Percentiles rank a stretch among this genome's conserved stretches.
Conservation (phyloP, 306 rosid species). For the Mucuna pruriens region DNA sequence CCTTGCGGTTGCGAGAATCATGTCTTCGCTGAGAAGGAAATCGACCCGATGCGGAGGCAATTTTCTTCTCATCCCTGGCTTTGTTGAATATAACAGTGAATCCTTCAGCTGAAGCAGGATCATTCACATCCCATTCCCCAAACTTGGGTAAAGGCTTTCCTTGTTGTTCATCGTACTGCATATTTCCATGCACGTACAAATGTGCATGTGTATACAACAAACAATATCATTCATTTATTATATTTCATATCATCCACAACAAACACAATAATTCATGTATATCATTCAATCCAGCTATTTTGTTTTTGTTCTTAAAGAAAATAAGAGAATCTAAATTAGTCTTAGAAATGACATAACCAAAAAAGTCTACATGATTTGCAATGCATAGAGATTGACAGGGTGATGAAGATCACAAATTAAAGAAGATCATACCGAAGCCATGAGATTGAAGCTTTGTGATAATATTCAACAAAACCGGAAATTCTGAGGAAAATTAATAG, state of each 20-base stretch:
- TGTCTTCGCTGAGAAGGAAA: constrained; percentile 41
- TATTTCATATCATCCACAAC: background rate
- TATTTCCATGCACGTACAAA: constrained; percentile 24
- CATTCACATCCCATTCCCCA: constrained; percentile 95
- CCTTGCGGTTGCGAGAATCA: constrained; percentile 37
- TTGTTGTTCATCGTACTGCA: constrained; percentile 51
- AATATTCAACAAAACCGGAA: constrained; percentile 1
- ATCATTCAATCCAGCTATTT: background rate
- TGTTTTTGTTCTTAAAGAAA: background rate
- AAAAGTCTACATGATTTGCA: background rate
- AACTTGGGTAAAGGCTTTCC: constrained; percentile 74
- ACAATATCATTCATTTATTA: background rate
- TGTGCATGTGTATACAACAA: background rate
- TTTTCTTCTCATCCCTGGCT: constrained; percentile 80
- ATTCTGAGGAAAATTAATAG: background rate
- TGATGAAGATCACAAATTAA: background rate
- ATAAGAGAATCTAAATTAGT: background rate
- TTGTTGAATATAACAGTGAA: constrained; percentile 78
- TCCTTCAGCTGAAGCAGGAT: constrained; percentile 86
- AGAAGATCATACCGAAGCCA: constrained; percentile 47
- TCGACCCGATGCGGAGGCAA: constrained; percentile 46
- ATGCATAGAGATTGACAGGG: constrained; percentile 17
- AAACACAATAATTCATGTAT: too few species aligned
- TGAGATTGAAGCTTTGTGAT: constrained; percentile 36
- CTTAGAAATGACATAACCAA: background rate